Evolutionary conservation across 129 eudicot species (phyloP).

Genomic region (Glebionis coronaria): DNA sequence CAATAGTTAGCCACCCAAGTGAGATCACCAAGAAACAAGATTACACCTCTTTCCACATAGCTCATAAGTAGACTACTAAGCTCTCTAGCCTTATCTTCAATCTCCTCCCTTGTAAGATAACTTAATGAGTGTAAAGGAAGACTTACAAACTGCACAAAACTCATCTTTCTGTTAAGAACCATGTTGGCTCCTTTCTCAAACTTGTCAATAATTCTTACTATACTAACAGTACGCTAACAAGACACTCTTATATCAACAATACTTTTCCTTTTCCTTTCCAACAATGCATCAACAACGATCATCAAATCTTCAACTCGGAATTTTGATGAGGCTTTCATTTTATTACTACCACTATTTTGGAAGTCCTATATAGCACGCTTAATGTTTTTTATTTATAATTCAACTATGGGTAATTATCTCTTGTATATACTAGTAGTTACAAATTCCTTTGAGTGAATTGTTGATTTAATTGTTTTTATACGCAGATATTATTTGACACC

Average conservation of each 20-base stretch:
- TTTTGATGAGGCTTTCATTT: background rate
- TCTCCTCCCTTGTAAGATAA: slow-evolving; percentile 45
- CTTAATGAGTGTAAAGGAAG: slow-evolving; percentile 49
- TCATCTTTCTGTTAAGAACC: slow-evolving; percentile 27
- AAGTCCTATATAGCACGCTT: slow-evolving; percentile 27
- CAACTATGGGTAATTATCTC: no score
- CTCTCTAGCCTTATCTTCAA: slow-evolving; percentile 50
- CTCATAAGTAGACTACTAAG: slow-evolving; percentile 52
- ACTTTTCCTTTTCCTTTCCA: slow-evolving; percentile 47
- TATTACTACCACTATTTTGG: slow-evolving; percentile 15
- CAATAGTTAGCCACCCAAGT: slow-evolving; percentile 72
- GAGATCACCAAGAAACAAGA: slow-evolving; percentile 67
- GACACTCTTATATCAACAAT: slow-evolving; percentile 44
- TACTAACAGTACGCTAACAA: slow-evolving; percentile 38
- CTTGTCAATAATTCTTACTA: slow-evolving; percentile 51
- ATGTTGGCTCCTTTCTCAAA: slow-evolving; percentile 50
- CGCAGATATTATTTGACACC: no score
- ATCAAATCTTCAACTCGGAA: slow-evolving; percentile 40
- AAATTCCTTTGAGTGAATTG: no score
- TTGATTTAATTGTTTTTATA: no score
- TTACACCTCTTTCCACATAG: slow-evolving; percentile 47
- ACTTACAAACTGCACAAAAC: slow-evolving; percentile 56
- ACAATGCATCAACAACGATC: slow-evolving; percentile 47
- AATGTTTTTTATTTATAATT: slow-evolving; percentile 23
- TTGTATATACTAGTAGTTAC: no score